A percentile compares a stretch with the other conserved stretches of the same genome.
Conservation (phyloP, 2,329 filamentous ascomycete genomes). For the Nigrograna mackinnonii region DNA sequence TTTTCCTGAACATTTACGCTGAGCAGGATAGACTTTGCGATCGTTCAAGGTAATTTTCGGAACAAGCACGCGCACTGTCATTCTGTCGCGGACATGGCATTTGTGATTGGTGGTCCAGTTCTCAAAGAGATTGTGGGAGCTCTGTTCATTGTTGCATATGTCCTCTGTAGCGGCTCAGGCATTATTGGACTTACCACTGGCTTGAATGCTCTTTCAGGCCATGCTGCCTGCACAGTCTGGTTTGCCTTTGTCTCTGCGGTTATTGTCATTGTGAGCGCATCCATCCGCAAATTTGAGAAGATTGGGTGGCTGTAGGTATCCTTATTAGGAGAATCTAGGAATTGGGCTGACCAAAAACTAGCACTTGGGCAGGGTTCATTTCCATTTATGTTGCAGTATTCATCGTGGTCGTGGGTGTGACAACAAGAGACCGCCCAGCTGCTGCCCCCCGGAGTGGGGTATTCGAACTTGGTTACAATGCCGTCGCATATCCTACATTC, state of each 20-base stretch:
- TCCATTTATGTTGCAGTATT: constrained; percentile 61
- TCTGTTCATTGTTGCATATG: constrained; percentile 60
- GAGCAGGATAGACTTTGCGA: constrained; percentile 41
- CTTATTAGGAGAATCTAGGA: neutral
- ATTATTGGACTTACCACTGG: constrained; percentile 63
- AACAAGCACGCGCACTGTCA: constrained; percentile 50
- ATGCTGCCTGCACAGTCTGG: constrained; percentile 63
- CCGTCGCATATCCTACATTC: constrained; percentile 60
- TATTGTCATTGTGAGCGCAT: constrained; percentile 53
- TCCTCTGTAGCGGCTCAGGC: constrained; percentile 59
- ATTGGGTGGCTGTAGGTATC: constrained; percentile 56
- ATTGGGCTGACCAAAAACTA: neutral
- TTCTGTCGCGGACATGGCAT: constrained; percentile 58
- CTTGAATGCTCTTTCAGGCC: constrained; percentile 62
- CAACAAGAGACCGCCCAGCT: constrained; percentile 57
- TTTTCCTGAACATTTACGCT: neutral
- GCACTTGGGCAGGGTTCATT: constrained; percentile 61
- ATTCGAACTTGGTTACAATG: constrained; percentile 62
- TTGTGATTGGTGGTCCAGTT: constrained; percentile 55
- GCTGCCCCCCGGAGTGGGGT: constrained; percentile 61
- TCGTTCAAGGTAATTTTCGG: constrained; percentile 55
- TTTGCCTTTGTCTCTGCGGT: constrained; percentile 59
- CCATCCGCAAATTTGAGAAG: constrained; percentile 62
- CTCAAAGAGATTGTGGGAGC: constrained; percentile 56
- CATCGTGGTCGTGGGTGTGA: constrained; percentile 62